These are phyloP conservation scores for Prunella vulgaris DNA, from an alignment of 257 asterid genomes.

Conservation along the genomic window DNA sequence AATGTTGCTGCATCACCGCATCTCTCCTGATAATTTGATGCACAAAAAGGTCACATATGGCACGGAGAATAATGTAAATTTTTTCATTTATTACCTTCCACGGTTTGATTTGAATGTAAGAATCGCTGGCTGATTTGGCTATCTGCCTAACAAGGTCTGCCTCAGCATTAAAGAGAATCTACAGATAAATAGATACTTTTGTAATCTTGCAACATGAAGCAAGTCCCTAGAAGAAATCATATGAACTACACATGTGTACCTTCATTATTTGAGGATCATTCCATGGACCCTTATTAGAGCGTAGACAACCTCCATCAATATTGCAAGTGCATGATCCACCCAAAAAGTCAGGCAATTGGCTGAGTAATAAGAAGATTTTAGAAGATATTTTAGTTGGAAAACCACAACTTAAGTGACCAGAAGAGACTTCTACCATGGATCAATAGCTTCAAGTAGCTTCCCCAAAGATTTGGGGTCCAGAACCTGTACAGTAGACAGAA, in stretches of 20 bases:
- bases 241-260: slow-evolving; percentile 37
- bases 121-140: slow-evolving; percentile 42
- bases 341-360: slow-evolving; percentile 91
- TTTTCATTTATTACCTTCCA: slow-evolving; percentile 42
- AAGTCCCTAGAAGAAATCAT: background rate
- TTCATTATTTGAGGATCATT: slow-evolving; percentile 78
- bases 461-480: slow-evolving; percentile 78
- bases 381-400: slow-evolving; percentile 14
- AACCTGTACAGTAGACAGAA: slow-evolving; percentile 46
- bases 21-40: slow-evolving; percentile 46
- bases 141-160: slow-evolving; percentile 46
- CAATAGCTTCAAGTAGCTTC: slow-evolving; percentile 70
- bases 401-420: slow-evolving; percentile 10
- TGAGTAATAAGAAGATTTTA: slow-evolving; percentile 24
- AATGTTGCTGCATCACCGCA: slow-evolving; percentile 37
- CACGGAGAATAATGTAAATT: background rate
- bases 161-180: slow-evolving; percentile 64
- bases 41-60: slow-evolving; percentile 19
- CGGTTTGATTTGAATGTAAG: slow-evolving; percentile 36
- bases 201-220: background rate
- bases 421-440: slow-evolving; percentile 53
- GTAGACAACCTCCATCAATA: slow-evolving; percentile 81
- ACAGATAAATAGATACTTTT: slow-evolving; percentile 21
- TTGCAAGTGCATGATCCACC: slow-evolving; percentile 87
- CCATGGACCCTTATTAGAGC: slow-evolving; percentile 95